Conservation (phyloP, 495 filamentous ascomycete genomes). For the Neurospora sp. region DNA sequence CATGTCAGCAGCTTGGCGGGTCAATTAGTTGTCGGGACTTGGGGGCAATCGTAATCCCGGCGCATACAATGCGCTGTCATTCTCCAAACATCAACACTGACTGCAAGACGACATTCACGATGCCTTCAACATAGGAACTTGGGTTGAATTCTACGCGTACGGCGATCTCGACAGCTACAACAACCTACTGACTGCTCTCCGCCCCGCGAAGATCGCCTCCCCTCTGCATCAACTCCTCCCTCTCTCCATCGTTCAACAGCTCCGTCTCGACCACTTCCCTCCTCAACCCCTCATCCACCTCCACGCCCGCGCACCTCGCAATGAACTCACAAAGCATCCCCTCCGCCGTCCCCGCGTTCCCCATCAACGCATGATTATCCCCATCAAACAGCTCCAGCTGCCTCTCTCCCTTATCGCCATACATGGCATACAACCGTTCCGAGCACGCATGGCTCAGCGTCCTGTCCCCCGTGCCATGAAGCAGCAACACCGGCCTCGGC, state of each 20-base stretch:
- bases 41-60: conserved; percentile 6
- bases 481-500: conserved; percentile 25
- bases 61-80: not conserved
- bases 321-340: conserved; percentile 29
- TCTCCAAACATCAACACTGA: not conserved
- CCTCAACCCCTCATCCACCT: conserved; percentile 9
- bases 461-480: conserved; percentile 31
- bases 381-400: conserved; percentile 31
- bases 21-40: not conserved
- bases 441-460: conserved; percentile 24
- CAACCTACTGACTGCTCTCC: conserved; percentile 24
- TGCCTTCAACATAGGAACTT: not conserved
- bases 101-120: not conserved
- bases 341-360: conserved; percentile 25
- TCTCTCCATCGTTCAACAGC: conserved; percentile 19
- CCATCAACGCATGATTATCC: conserved; percentile 33
- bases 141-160: not conserved
- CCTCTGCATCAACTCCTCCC: conserved; percentile 20
- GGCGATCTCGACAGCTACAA: not conserved
- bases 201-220: conserved; percentile 23
- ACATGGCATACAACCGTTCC: conserved; percentile 27
- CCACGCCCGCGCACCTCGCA: conserved; percentile 15
- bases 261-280: conserved; percentile 15
- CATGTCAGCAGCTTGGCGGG: not conserved
- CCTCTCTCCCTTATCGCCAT: conserved; percentile 23